Percentiles rank a stretch among this genome's conserved stretches.
phyloP scores from a whole-genome alignment of 2,329 filamentous ascomycete genomes.

The Diaporthe sp. region DNA sequence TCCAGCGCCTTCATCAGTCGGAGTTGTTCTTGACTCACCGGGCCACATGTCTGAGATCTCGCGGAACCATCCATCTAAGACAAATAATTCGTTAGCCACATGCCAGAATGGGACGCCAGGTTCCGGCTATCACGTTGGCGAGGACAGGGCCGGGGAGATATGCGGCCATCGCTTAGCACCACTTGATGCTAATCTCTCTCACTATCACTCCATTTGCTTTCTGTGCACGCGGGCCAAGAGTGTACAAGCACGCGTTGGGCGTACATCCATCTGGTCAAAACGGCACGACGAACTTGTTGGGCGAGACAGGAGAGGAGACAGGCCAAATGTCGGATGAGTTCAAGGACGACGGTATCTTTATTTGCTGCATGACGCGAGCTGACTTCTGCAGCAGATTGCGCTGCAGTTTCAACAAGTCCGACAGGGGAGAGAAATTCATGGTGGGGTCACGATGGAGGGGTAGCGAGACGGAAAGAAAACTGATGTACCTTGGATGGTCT shows the following conservation, averaged over 20 bases:
- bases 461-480: conserved; percentile 41
- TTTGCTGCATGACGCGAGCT: neutral
- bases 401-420: neutral
- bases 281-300: neutral
- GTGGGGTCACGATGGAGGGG: conserved; percentile 40
- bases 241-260: neutral
- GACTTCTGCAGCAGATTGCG: neutral
- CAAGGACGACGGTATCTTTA: neutral
- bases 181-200: neutral
- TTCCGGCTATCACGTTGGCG: neutral
- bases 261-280: neutral
- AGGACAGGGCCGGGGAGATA: neutral
- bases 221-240: neutral
- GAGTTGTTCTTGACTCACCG: conserved; percentile 52
- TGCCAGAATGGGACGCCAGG: neutral
- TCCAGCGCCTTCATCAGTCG: neutral
- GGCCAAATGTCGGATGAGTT: neutral
- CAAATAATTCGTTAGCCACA: conserved; percentile 25
- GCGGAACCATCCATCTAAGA: conserved; percentile 98
- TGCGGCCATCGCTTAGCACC: neutral
- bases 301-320: neutral
- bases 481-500: conserved; percentile 66
- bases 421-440: neutral
- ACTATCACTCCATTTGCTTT: neutral
- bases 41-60: conserved; percentile 99